A percentile compares a stretch with the other conserved stretches of the same genome.
phyloP scores from a whole-genome alignment of 139 green algal genomes.

The Closterium sp. region DNA sequence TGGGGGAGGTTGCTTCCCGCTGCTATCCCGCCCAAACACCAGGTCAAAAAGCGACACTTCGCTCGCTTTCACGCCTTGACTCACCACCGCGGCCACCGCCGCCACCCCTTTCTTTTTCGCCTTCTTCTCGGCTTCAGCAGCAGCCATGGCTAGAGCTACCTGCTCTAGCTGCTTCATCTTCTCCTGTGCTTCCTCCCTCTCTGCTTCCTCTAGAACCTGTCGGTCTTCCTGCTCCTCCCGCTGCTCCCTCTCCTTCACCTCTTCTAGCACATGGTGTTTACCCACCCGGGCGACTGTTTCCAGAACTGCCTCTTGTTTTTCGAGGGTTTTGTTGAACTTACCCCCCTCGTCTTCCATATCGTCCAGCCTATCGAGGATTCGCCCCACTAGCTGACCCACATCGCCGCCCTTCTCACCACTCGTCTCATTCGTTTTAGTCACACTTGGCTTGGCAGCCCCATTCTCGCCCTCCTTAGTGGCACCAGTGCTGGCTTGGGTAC shows the following conservation, averaged over 20 bases:
- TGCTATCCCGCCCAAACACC: constrained; percentile 3
- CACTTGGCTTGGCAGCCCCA: not conserved
- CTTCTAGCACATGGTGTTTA: constrained; percentile 27
- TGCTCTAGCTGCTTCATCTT: constrained; percentile 32
- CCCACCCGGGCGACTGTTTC: constrained; percentile 45
- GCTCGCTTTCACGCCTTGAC: not conserved
- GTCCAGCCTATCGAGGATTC: constrained; percentile 28
- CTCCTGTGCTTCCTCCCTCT: constrained; percentile 37
- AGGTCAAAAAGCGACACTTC: not conserved
- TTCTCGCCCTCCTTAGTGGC: not conserved
- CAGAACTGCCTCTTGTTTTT: constrained; percentile 41
- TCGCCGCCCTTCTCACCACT: constrained; percentile 14
- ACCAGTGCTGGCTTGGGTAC: not conserved
- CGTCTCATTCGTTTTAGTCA: not conserved
- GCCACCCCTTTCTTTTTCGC: not conserved
- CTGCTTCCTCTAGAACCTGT: not conserved
- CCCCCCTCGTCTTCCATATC: constrained; percentile 38
- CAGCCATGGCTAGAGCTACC: not conserved
- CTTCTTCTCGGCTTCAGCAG: not conserved
- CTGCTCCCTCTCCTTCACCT: constrained; percentile 31
- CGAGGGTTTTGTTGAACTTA: constrained; percentile 45
- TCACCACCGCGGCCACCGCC: not conserved
- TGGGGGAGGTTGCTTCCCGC: not conserved
- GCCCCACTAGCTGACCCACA: constrained; percentile 13
- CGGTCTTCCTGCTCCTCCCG: constrained; percentile 3